phyloP scores from a whole-genome alignment of 345 rosid species.

The Acer negundo region DNA sequence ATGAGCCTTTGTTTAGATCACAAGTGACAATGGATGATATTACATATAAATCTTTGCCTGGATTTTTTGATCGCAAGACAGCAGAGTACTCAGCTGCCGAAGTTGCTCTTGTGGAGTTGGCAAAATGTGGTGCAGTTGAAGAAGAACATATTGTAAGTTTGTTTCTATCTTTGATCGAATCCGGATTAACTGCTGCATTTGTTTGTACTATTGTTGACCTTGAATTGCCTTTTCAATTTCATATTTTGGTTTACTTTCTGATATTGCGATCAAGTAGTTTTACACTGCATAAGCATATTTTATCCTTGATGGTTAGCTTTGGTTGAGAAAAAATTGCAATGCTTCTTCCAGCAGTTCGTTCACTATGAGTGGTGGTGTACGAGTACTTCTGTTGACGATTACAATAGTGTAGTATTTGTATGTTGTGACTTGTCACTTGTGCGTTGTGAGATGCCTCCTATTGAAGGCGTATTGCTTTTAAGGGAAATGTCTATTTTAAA shows the following conservation, averaged over 20 bases:
- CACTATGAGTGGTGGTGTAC: too few species aligned
- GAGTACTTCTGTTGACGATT: too few species aligned
- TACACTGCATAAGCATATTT: neutral
- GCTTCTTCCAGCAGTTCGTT: too few species aligned
- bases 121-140: constrained; percentile 57
- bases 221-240: neutral
- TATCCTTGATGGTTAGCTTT: neutral
- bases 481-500: too few species aligned
- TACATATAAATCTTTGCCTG: constrained; percentile 74
- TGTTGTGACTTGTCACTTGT: neutral
- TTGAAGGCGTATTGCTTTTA: too few species aligned
- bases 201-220: neutral
- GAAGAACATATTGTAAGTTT: constrained; percentile 73
- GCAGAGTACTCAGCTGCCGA: constrained; percentile 98
- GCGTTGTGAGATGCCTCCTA: neutral
- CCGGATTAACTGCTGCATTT: neutral
- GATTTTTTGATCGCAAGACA: constrained; percentile 86
- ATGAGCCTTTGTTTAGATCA: constrained; percentile 72
- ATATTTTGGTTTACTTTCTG: neutral
- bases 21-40: constrained; percentile 60
- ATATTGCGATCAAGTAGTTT: neutral
- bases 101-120: constrained; percentile 72
- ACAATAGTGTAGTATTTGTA: neutral
- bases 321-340: too few species aligned
- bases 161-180: neutral